Conservation (phyloP, 495 filamentous ascomycete genomes). For the Penicillium egyptiacum region DNA sequence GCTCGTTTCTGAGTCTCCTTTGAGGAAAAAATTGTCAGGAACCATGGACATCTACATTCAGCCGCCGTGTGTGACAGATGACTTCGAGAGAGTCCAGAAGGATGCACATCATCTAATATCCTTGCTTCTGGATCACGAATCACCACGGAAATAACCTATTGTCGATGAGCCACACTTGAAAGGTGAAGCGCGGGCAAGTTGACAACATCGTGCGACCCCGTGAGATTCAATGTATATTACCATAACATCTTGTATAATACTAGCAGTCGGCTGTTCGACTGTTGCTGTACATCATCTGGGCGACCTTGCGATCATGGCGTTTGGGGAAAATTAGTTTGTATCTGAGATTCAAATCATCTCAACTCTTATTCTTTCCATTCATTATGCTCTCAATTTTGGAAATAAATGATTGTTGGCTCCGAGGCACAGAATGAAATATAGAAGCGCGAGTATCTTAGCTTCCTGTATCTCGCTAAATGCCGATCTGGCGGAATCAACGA, state of each 20-base stretch:
- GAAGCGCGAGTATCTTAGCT: conserved; percentile 17
- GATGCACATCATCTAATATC: conserved; percentile 24
- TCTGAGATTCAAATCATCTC: conserved; percentile 7
- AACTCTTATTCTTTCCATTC: background rate
- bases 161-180: background rate
- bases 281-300: conserved; percentile 20
- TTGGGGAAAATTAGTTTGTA: conserved; percentile 13
- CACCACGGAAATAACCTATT: background rate
- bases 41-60: conserved; percentile 30
- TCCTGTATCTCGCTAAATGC: conserved; percentile 34
- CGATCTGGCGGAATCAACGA: conserved; percentile 36
- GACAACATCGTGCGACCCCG: background rate
- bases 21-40: conserved; percentile 22
- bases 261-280: background rate
- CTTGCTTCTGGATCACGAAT: conserved; percentile 1
- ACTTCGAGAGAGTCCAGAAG: conserved; percentile 26
- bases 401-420: conserved; percentile 3
- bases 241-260: conserved; percentile 19
- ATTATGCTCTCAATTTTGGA: background rate
- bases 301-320: conserved; percentile 18
- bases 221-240: conserved; percentile 9
- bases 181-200: background rate
- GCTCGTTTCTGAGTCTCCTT: conserved; percentile 8
- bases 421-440: conserved; percentile 17
- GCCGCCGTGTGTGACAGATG: conserved; percentile 12